Conservation (phyloP, 257 asterid genomes). For the Nyctanthes arbortristis region DNA sequence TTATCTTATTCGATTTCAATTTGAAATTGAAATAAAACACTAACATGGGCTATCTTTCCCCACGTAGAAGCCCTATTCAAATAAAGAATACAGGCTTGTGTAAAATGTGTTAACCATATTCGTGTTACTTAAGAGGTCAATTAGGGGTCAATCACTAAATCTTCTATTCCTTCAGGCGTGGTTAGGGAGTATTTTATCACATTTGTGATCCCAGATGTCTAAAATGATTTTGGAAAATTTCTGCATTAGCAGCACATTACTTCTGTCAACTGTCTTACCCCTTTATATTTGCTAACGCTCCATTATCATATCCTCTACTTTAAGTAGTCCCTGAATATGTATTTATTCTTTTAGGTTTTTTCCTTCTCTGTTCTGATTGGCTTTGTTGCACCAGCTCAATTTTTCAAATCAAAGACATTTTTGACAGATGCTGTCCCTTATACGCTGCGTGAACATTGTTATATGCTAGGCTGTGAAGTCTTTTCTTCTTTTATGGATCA, state of each 20-base stretch:
- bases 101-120: background rate
- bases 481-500: background rate
- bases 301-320: background rate
- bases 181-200: background rate
- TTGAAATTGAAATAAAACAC: no score
- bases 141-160: background rate
- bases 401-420: background rate
- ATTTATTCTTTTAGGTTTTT: background rate
- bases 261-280: background rate
- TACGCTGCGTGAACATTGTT: background rate
- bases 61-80: background rate
- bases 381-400: background rate
- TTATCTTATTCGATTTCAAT: no score
- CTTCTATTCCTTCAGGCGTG: background rate
- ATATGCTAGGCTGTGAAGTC: background rate
- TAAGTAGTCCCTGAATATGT: no score
- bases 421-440: background rate
- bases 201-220: background rate
- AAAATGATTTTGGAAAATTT: background rate
- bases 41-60: no score
- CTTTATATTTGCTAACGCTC: no score
- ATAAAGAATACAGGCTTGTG: background rate
- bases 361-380: background rate
- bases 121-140: background rate
- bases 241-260: background rate